Evolutionary conservation across 306 rosid genomes (phyloP), one percentile per base, ranked within the genome.

Genomic region (Parietaria judaica): DNA sequence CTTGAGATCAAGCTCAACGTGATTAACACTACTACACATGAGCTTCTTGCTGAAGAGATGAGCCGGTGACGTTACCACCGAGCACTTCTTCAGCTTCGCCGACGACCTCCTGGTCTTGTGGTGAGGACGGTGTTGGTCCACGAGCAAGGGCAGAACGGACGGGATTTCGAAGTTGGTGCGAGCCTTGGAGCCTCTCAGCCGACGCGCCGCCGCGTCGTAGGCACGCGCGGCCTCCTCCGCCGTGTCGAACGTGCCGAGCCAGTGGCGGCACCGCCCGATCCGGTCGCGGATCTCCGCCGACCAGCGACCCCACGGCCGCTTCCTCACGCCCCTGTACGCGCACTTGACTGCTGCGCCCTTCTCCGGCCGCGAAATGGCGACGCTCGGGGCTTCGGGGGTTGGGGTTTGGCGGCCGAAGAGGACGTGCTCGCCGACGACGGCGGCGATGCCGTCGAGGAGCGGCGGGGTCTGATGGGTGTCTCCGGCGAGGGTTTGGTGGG

Each of bases 181-280:
- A 3, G 97, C 97, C 57, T 89, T 86, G 0, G 95, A 78, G 0
- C 97, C 97, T 50, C 92, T 86, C 64, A 89, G 45, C 8, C 97
- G 60, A 74, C 97, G 81, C 3, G 97, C 97, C 3, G 97, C 97
- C 6, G 95, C 81, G 80, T 89, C 97, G 61, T 89, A 89, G 0
- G 95, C 97, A 60, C 97, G 91, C 60, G 97, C 97, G 13, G 97
- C 97, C 17, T 89, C 97, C 69, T 89, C 97, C 0, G 97, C 97
- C 0, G 97, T 86, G 76, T 89, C 97, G 48, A 86, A 89, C 0
- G 97, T 89, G 5, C 97, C 95, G 0, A 89, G 78, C 97, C 97
- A 89, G 68, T 89, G 97, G 15, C 97, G 72, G 81, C 97, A 89
- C 49, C 87, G 66, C 4, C 97, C 97, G 3, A 89, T 82, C 7